phyloP scores from a whole-genome alignment of 2,329 filamentous ascomycete species.

The Teratosphaeria epicoccoides region DNA sequence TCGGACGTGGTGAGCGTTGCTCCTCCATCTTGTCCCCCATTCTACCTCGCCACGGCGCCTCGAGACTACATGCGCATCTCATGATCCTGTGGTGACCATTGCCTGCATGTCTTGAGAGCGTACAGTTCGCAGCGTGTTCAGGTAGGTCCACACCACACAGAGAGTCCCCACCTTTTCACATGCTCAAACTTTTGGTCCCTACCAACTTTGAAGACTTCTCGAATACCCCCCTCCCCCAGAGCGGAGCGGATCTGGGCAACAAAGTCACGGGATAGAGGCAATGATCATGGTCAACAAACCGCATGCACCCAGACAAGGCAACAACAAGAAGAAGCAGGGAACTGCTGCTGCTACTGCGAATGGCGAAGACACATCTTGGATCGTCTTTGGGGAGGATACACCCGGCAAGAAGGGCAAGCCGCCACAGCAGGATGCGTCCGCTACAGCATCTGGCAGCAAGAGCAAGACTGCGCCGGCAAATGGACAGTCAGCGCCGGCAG shows the following conservation, averaged over 20 bases:
- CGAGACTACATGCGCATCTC: neutral
- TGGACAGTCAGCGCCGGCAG: conserved; percentile 9
- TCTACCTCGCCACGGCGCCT: neutral
- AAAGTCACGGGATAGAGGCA: neutral
- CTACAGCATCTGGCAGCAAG: conserved; percentile 14
- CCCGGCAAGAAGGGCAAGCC: conserved; percentile 35
- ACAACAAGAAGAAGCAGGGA: conserved; percentile 29
- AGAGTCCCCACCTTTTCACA: neutral
- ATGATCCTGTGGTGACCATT: too few species aligned
- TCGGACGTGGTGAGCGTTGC: neutral
- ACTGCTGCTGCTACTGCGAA: conserved; percentile 24
- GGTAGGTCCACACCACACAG: neutral
- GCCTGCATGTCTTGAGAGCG: too few species aligned
- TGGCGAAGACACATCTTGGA: conserved; percentile 39
- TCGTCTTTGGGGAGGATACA: conserved; percentile 36
- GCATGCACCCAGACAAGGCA: conserved; percentile 34
- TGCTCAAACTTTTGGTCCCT: neutral
- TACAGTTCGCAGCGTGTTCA: too few species aligned
- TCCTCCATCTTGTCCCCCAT: neutral
- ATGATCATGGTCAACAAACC: conserved; percentile 39
- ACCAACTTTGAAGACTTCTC: too few species aligned
- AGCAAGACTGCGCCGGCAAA: conserved; percentile 19
- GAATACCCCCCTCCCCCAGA: neutral
- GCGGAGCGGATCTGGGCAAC: neutral
- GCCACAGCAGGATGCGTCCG: conserved; percentile 10